Evolutionary conservation across 805 yeast genomes (phyloP).

Genomic region (Helenozyma rhizophorensis): DNA sequence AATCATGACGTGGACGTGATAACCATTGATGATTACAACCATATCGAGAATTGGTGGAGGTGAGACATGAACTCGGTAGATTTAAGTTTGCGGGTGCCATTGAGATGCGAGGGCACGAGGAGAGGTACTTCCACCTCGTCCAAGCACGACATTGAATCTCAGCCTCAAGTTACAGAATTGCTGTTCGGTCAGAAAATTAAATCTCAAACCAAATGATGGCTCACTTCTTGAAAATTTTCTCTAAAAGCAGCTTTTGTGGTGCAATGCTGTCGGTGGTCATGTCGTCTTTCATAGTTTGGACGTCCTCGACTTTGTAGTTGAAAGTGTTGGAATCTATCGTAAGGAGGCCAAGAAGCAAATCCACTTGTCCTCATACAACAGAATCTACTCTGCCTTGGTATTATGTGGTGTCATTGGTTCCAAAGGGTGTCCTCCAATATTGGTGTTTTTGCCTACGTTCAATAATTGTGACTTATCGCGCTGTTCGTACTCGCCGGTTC

Average conservation of each 20-base stretch:
- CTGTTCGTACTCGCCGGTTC: no score
- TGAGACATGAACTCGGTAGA: no score
- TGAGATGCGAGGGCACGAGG: no score
- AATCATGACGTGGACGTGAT: no score
- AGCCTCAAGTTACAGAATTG: neutral
- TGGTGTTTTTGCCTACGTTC: constrained; percentile 22
- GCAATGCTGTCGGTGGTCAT: constrained; percentile 1
- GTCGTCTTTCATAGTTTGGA: neutral
- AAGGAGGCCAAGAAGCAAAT: neutral
- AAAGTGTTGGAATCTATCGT: neutral
- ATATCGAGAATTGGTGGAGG: no score
- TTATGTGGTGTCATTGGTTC: neutral
- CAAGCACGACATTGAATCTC: constrained; percentile 19
- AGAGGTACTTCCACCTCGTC: no score
- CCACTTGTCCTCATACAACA: neutral
- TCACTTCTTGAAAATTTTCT: constrained; percentile 21
- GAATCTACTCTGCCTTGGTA: neutral
- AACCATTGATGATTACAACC: no score
- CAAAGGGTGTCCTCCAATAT: neutral
- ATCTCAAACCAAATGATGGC: constrained; percentile 11
- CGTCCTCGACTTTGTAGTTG: neutral
- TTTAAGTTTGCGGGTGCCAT: no score
- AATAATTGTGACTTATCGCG: constrained; percentile 16
- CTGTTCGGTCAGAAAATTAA: neutral
- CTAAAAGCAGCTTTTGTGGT: constrained; percentile 19